Percentiles rank a stretch among this genome's conserved stretches.
These are phyloP conservation scores for Bacidia rubella DNA, from an alignment of 495 filamentous ascomycete species.

Conservation along the genomic window DNA sequence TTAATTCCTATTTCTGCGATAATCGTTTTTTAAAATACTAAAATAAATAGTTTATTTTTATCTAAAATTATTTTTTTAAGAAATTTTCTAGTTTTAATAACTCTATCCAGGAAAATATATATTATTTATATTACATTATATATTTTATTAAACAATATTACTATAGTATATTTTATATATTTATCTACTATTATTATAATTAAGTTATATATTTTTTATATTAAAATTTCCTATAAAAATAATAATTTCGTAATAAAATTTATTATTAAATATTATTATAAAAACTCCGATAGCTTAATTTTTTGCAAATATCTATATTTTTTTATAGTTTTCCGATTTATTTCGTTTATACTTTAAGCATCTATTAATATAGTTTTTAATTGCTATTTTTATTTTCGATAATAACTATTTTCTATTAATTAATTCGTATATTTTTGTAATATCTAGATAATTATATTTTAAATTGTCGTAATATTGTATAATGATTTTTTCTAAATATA, in stretches of 20 bases:
- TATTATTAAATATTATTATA: background rate
- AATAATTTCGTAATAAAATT: conserved; percentile 6
- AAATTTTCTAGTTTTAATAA: background rate
- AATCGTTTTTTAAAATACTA: conserved; percentile 5
- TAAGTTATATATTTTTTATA: conserved; percentile 1
- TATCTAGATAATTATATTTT: conserved; percentile 2
- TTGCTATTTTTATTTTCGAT: conserved; percentile 3
- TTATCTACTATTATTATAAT: conserved; percentile 4
- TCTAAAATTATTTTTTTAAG: background rate
- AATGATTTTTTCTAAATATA: background rate
- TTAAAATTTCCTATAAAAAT: conserved; percentile 1
- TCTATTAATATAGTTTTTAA: conserved; percentile 1
- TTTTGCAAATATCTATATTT: background rate
- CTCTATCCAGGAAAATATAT: conserved; percentile 2
- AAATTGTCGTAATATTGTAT: conserved; percentile 1
- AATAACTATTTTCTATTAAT: background rate
- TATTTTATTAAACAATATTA: conserved; percentile 1
- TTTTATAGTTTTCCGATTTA: conserved; percentile 1
- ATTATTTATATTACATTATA: conserved; percentile 3
- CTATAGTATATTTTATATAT: conserved; percentile 4
- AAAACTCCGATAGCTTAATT: background rate
- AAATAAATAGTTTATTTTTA: conserved; percentile 1
- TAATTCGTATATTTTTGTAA: conserved; percentile 3
- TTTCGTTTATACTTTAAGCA: background rate
- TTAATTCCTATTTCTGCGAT: conserved; percentile 1